Evolutionary conservation across 352 stramenopile species (phyloP).

Genomic region (Chrysophaeum taylorii): DNA sequence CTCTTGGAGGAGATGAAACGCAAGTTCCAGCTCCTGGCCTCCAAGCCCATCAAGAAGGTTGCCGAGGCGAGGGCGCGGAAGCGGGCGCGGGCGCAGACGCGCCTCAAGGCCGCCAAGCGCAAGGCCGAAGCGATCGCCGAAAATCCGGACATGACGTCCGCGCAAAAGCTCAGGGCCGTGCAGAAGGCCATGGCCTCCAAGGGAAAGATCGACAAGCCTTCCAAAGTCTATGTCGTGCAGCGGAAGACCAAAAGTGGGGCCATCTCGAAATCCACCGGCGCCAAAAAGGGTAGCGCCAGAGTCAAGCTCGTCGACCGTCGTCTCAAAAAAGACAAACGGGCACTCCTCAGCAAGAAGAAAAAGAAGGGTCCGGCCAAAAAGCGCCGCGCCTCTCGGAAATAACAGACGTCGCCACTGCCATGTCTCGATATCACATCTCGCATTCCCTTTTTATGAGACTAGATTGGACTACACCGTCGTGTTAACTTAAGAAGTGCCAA

Average conservation of each 20-base stretch:
- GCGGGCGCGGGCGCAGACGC: constrained; percentile 56
- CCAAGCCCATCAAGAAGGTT: constrained; percentile 97
- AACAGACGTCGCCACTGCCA: too few relatives aligned
- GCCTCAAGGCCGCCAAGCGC: constrained; percentile 91
- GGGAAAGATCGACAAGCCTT: background rate
- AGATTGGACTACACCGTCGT: too few relatives aligned
- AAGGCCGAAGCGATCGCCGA: constrained; percentile 89
- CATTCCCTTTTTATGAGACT: too few relatives aligned
- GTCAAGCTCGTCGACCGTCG: too few relatives aligned
- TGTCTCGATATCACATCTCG: too few relatives aligned
- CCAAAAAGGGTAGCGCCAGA: too few relatives aligned
- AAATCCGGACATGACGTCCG: constrained; percentile 87
- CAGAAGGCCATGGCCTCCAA: constrained; percentile 80
- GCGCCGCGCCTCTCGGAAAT: too few relatives aligned
- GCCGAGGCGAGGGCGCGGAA: constrained; percentile 92
- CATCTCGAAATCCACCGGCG: too few relatives aligned
- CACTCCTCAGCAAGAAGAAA: too few relatives aligned
- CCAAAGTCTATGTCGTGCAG: constrained; percentile 6
- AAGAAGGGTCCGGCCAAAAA: too few relatives aligned
- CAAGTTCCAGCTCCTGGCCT: constrained; percentile 84
- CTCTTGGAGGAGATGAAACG: constrained; percentile 96
- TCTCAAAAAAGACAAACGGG: too few relatives aligned
- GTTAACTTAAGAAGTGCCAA: too few relatives aligned
- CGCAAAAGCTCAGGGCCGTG: constrained; percentile 94
- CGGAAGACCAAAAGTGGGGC: background rate